Conservation (phyloP, 1,284 basidiomycete genomes). For the Trichosporon sp. region DNA sequence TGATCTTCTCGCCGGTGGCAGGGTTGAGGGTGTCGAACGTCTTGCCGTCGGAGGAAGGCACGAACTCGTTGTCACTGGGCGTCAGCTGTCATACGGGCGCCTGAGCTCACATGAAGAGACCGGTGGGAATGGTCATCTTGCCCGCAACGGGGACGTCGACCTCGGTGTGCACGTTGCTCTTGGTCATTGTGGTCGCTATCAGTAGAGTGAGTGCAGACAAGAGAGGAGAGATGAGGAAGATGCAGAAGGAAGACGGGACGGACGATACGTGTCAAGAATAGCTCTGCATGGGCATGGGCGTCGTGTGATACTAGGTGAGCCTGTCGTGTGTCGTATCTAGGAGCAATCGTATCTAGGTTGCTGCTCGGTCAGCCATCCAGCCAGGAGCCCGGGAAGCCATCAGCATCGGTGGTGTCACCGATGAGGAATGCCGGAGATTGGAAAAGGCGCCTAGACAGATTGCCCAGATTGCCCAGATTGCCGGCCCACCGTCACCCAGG, state of each 20-base stretch:
- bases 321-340: too few relatives aligned
- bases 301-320: not conserved
- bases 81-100: not conserved
- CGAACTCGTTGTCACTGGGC: conserved; percentile 38
- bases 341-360: not conserved
- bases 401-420: not conserved
- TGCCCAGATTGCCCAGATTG: too few relatives aligned
- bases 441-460: not conserved
- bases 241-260: not conserved
- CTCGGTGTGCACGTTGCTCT: conserved; percentile 18
- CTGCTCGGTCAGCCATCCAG: not conserved
- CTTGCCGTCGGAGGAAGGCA: conserved; percentile 22
- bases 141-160: conserved; percentile 24
- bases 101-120: conserved; percentile 65
- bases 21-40: conserved; percentile 32
- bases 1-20: conserved; percentile 55
- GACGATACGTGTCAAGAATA: not conserved
- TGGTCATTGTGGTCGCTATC: conserved; percentile 1
- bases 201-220: conserved; percentile 4
- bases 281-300: not conserved
- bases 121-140: conserved; percentile 62
- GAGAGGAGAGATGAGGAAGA: not conserved
- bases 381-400: not conserved
- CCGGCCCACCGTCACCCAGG: too few relatives aligned
- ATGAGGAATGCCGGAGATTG: not conserved